Percentiles rank a stretch among this genome's conserved stretches.
phyloP scores from a whole-genome alignment of 108 stramenopile species.

The Stephanodiscus minutulus region DNA sequence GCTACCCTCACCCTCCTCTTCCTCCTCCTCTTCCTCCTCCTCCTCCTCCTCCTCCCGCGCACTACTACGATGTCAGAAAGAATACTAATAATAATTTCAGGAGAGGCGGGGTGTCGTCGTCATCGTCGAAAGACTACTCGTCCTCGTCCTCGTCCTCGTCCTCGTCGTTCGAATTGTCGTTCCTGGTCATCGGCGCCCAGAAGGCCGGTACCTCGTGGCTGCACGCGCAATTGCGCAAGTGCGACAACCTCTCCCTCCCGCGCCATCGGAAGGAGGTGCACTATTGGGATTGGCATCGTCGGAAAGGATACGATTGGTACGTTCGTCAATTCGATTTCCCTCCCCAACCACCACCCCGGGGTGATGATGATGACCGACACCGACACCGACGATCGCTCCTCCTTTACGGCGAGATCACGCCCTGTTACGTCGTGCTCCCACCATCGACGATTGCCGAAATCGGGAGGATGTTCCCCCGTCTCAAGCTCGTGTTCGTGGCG shows the following conservation, averaged over 20 bases:
- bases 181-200: conserved; percentile 62
- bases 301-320: conserved; percentile 60
- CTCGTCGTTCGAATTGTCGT: conserved; percentile 31
- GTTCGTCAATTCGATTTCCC: conserved; percentile 46
- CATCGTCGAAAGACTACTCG: no score
- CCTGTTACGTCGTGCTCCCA: conserved; percentile 49
- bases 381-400: background rate
- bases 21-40: no score
- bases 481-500: conserved; percentile 54
- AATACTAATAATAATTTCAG: no score
- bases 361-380: background rate
- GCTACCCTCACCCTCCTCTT: no score
- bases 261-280: conserved; percentile 59
- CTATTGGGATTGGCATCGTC: conserved; percentile 66
- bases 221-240: conserved; percentile 48
- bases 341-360: background rate
- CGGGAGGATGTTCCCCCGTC: conserved; percentile 30
- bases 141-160: background rate
- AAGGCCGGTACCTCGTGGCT: conserved; percentile 68
- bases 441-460: conserved; percentile 45
- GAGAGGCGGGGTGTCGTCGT: no score
- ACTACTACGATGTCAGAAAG: no score
- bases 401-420: conserved; percentile 55
- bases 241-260: conserved; percentile 32
- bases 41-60: no score